A percentile compares a stretch with the other conserved stretches of the same genome.
phyloP scores from a whole-genome alignment of 2,329 filamentous ascomycete genomes.

The Colletotrichum sp. region DNA sequence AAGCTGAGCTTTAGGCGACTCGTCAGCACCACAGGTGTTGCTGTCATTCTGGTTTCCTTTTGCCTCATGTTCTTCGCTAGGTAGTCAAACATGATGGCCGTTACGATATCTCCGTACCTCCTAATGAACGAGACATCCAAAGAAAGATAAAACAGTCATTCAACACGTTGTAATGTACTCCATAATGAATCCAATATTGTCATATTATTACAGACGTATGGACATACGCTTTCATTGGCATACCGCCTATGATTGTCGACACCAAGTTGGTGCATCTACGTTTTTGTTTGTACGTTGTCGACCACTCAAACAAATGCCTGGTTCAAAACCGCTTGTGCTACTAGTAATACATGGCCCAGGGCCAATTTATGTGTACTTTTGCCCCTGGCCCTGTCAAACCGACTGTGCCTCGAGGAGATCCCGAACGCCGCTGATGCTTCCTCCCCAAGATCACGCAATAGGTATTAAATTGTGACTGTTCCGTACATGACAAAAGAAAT shows the following conservation, averaged over 20 bases:
- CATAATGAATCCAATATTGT: background rate
- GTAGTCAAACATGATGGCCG: background rate
- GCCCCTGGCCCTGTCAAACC: background rate
- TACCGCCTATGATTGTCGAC: background rate
- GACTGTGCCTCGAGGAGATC: background rate
- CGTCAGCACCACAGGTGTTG: background rate
- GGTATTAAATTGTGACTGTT: background rate
- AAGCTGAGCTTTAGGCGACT: background rate
- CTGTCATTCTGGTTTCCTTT: background rate
- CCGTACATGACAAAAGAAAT: background rate
- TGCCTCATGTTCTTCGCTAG: background rate
- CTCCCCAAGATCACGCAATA: background rate
- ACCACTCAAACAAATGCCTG: background rate
- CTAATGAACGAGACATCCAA: background rate
- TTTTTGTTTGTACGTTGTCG: background rate
- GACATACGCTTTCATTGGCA: background rate
- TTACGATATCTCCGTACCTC: background rate
- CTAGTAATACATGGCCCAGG: background rate
- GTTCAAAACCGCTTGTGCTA: background rate
- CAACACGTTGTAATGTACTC: background rate
- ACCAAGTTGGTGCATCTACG: background rate
- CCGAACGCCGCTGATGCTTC: background rate
- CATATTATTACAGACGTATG: background rate
- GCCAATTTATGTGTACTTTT: background rate
- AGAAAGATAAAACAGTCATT: background rate